A percentile compares a stretch with the other conserved stretches of the same genome.
phyloP scores from a whole-genome alignment of 164 flowering plant species.

The Kingdonia uniflora region DNA sequence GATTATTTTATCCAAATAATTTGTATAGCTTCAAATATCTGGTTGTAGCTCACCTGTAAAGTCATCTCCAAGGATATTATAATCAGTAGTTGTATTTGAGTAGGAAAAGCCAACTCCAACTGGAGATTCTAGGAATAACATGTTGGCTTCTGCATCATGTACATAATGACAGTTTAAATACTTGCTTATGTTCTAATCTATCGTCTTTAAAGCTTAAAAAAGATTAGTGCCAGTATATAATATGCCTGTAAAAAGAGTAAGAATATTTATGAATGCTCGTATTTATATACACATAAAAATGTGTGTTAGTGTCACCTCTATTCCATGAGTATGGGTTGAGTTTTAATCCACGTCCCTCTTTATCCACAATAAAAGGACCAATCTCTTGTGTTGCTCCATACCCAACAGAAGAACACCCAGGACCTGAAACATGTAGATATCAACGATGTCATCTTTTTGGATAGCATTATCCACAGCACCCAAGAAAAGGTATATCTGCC shows the following conservation, averaged over 20 bases:
- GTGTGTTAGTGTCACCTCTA: slow-evolving; percentile 24
- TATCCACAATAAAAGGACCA: slow-evolving; percentile 83
- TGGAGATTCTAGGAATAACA: slow-evolving; percentile 85
- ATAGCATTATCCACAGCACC: slow-evolving; percentile 2
- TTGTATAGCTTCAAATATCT: not conserved
- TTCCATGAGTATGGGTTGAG: slow-evolving; percentile 68
- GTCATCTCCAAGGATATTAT: slow-evolving; percentile 60
- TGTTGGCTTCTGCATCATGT: slow-evolving; percentile 69
- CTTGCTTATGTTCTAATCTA: not conserved
- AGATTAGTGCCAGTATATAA: too few species aligned
- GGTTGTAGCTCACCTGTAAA: slow-evolving; percentile 45
- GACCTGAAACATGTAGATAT: slow-evolving; percentile 50
- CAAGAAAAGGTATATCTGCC: slow-evolving; percentile 2
- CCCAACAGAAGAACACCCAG: slow-evolving; percentile 98
- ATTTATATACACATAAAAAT: not conserved
- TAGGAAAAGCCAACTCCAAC: slow-evolving; percentile 89
- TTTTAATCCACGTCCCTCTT: slow-evolving; percentile 38
- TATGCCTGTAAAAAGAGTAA: too few species aligned
- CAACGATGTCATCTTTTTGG: slow-evolving; percentile 22
- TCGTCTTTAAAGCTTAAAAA: not conserved
- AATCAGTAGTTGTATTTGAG: slow-evolving; percentile 67
- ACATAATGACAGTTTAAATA: not conserved
- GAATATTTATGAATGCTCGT: not conserved
- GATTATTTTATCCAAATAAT: too few species aligned
- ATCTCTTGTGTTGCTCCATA: slow-evolving; percentile 98